These are phyloP conservation scores for Vitis hybrid DNA, from an alignment of 177 flowering plant species.

Conservation along the genomic window DNA sequence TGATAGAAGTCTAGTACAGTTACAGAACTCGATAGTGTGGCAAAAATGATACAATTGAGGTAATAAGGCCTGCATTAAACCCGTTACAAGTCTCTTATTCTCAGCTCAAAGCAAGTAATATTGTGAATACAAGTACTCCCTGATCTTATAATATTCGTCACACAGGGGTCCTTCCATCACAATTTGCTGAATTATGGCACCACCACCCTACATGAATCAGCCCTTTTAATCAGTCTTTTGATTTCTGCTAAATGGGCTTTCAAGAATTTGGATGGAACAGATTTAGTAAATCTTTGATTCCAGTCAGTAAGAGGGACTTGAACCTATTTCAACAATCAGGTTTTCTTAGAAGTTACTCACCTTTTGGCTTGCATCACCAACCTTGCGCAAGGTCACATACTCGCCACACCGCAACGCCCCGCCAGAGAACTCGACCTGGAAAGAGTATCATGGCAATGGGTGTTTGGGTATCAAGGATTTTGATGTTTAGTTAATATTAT, in stretches of 20 bases:
- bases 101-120: constrained; percentile 59
- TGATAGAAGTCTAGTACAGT: no score
- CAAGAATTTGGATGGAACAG: no score
- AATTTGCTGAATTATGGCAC: constrained; percentile 71
- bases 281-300: no score
- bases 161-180: constrained; percentile 85
- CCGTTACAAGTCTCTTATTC: background rate
- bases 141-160: constrained; percentile 85
- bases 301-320: no score
- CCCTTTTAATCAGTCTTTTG: background rate
- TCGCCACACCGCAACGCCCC: constrained; percentile 95
- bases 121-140: constrained; percentile 83
- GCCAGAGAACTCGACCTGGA: constrained; percentile 85
- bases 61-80: background rate
- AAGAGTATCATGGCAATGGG: background rate
- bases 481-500: background rate
- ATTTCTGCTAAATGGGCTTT: no score
- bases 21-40: no score
- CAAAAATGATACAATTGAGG: no score
- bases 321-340: background rate
- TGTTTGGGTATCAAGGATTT: background rate
- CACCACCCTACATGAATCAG: constrained; percentile 52
- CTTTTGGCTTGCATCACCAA: constrained; percentile 84
- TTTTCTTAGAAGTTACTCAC: constrained; percentile 26
- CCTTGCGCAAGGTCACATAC: constrained; percentile 77